These are phyloP conservation scores for Leishmania major DNA, from an alignment of 208 protist genomes.

Conservation along the genomic window DNA sequence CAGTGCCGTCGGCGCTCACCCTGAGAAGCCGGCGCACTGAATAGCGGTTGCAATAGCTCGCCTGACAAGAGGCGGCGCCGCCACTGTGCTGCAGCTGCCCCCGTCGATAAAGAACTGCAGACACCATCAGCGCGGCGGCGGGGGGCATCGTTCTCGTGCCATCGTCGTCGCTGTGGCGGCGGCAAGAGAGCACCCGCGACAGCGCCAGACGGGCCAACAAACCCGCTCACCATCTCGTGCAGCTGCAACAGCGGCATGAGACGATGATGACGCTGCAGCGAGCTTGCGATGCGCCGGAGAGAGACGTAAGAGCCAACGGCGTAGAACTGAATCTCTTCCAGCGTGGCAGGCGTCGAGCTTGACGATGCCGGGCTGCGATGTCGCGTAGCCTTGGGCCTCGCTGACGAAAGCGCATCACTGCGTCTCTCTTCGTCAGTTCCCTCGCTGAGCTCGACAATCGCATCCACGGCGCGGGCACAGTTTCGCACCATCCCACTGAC, in stretches of 20 bases:
- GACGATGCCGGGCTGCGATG: background rate
- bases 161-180: background rate
- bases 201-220: background rate
- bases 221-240: slow-evolving; percentile 37
- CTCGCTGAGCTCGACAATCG: slow-evolving; percentile 12
- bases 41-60: background rate
- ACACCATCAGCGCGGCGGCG: background rate
- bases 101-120: background rate
- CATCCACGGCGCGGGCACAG: slow-evolving; percentile 16
- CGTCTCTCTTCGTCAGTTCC: background rate
- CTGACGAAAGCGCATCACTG: background rate
- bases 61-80: slow-evolving; percentile 21
- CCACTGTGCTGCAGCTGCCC: slow-evolving; percentile 2
- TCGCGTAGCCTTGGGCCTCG: background rate
- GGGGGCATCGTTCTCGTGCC: background rate
- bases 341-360: background rate
- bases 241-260: slow-evolving; percentile 62
- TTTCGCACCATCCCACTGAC: slow-evolving; percentile 13
- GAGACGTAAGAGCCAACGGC: slow-evolving; percentile 59
- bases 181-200: background rate
- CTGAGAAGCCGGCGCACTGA: background rate
- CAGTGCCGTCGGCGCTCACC: background rate
- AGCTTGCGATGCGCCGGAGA: slow-evolving; percentile 66
- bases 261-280: slow-evolving; percentile 50
- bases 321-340: slow-evolving; percentile 37